Conservation (phyloP, 495 filamentous ascomycete species). For the Hapsidospora chrysogenum region DNA sequence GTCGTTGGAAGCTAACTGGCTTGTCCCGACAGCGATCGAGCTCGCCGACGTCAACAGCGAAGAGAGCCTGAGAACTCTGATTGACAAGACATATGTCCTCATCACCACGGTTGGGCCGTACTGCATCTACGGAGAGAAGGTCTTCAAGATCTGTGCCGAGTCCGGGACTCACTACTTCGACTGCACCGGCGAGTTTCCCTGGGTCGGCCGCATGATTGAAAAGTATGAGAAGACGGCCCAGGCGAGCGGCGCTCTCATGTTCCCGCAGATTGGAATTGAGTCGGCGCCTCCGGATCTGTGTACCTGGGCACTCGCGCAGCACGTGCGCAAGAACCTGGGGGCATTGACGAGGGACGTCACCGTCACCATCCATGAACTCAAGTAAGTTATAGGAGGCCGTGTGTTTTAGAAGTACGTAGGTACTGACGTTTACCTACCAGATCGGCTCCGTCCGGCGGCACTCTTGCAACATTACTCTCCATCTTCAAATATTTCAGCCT, state of each 20-base stretch:
- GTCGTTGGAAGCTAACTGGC: no score
- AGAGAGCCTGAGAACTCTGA: constrained; percentile 45
- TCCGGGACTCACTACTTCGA: constrained; percentile 88
- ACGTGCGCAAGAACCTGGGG: constrained; percentile 40
- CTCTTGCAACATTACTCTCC: constrained; percentile 44
- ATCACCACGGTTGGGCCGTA: constrained; percentile 84
- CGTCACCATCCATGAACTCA: constrained; percentile 43
- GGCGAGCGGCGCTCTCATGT: constrained; percentile 62
- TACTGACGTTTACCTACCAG: constrained; percentile 6
- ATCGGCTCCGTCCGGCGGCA: constrained; percentile 56
- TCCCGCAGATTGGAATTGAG: constrained; percentile 75
- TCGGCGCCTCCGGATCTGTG: constrained; percentile 72
- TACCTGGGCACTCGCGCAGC: constrained; percentile 48
- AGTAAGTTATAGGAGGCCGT: constrained; percentile 18
- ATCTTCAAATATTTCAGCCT: constrained; percentile 45
- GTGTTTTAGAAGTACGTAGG: background rate
- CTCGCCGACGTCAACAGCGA: constrained; percentile 41
- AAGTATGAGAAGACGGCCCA: constrained; percentile 67
- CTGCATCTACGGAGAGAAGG: constrained; percentile 55
- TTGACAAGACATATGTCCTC: constrained; percentile 57
- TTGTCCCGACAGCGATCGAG: constrained; percentile 44
- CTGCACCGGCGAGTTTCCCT: constrained; percentile 75
- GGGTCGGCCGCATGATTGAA: constrained; percentile 59
- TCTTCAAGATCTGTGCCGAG: constrained; percentile 75
- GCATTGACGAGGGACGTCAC: constrained; percentile 41